Evolutionary conservation across 177 flowering plant genomes (phyloP).

Genomic region (Telopea speciosissima): DNA sequence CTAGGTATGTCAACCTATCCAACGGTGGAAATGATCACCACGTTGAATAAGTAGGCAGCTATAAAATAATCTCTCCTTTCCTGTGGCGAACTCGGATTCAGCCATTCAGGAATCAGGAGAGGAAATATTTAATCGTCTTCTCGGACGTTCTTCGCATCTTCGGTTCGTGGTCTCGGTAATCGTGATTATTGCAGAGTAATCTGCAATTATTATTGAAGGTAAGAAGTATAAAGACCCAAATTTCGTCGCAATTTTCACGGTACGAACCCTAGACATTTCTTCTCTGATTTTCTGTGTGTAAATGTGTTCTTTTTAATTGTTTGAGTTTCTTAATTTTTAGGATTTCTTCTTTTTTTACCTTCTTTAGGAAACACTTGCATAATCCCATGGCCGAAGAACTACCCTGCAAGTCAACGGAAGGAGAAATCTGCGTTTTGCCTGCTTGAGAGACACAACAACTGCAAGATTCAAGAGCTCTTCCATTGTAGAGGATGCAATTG

Average conservation of each 20-base stretch:
- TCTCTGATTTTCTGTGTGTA: background rate
- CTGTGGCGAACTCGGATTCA: background rate
- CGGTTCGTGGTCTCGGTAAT: no score
- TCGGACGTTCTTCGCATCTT: background rate
- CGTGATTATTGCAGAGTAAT: no score
- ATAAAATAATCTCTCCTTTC: no score
- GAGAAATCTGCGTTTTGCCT: background rate
- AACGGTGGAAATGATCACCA: no score
- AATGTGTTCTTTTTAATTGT: background rate
- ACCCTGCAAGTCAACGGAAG: background rate
- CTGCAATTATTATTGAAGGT: no score
- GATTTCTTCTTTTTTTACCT: background rate
- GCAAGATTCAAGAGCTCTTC: background rate
- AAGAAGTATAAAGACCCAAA: no score
- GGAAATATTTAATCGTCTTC: background rate
- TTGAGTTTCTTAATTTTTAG: background rate
- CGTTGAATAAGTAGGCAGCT: no score
- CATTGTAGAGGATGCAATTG: background rate
- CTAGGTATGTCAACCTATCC: no score
- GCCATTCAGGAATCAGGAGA: no score
- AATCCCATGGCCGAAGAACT: background rate
- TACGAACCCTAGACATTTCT: background rate
- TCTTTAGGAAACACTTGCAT: background rate
- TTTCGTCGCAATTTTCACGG: background rate
- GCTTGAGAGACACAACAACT: background rate